A percentile compares a stretch with the other conserved stretches of the same genome.
phyloP scores from a whole-genome alignment of 2,329 filamentous ascomycete species.

The Lojkania enalia region DNA sequence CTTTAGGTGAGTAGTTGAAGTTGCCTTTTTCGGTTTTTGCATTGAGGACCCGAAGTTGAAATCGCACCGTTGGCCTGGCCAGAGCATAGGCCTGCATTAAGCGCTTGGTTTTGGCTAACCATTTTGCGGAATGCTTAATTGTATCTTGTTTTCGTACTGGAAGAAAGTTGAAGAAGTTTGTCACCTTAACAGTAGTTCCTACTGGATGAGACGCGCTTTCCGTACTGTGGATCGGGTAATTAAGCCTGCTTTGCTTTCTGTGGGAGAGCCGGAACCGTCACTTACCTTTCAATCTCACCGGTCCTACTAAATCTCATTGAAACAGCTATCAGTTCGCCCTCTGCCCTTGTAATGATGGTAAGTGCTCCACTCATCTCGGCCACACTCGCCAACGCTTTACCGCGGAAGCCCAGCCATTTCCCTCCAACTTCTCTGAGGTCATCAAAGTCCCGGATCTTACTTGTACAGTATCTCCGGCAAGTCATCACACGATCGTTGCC shows the following conservation, averaged over 20 bases:
- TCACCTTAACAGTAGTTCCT: constrained; percentile 69
- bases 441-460: constrained; percentile 68
- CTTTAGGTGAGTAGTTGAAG: constrained; percentile 66
- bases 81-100: constrained; percentile 68
- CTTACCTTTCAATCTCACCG: constrained; percentile 53
- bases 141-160: constrained; percentile 66
- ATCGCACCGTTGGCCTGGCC: constrained; percentile 63
- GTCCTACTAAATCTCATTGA: constrained; percentile 55
- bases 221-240: constrained; percentile 23
- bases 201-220: constrained; percentile 57
- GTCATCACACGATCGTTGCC: constrained; percentile 63
- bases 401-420: constrained; percentile 72
- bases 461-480: constrained; percentile 71
- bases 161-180: constrained; percentile 61
- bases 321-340: constrained; percentile 62
- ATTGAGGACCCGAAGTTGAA: constrained; percentile 64
- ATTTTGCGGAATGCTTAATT: constrained; percentile 61
- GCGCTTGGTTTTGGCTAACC: constrained; percentile 60
- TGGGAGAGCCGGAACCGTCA: no score
- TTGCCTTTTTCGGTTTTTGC: constrained; percentile 54
- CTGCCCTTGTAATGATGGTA: constrained; percentile 65
- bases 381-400: constrained; percentile 70
- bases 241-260: no score
- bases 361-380: constrained; percentile 62
- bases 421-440: constrained; percentile 63